A percentile compares a stretch with the other conserved stretches of the same genome.
These are phyloP conservation scores for Paraglomus brasilianum DNA, from an alignment of 192 early-diverging fungal species.

Conservation along the genomic window DNA sequence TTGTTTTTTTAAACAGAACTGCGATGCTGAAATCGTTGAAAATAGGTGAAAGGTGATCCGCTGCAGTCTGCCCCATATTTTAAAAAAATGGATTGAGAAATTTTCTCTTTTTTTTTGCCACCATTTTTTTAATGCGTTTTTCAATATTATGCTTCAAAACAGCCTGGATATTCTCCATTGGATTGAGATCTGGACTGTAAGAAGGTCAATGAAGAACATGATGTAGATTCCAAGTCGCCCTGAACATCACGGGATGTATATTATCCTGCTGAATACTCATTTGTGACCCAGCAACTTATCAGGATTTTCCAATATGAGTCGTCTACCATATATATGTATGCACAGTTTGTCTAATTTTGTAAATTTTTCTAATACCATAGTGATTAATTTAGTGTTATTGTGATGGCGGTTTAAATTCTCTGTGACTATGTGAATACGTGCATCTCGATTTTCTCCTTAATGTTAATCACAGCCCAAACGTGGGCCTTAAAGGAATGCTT, in stretches of 20 bases:
- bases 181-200: constrained; percentile 7
- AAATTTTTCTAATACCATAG: no score
- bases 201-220: constrained; percentile 5
- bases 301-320: neutral
- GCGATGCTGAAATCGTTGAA: no score
- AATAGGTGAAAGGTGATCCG: no score
- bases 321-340: no score
- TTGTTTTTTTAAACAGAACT: no score
- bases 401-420: neutral
- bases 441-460: neutral
- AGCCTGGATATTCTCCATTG: no score
- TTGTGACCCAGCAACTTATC: neutral
- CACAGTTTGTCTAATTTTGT: no score
- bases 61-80: no score
- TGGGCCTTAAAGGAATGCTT: constrained; percentile 8
- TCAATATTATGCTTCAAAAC: constrained; percentile 4
- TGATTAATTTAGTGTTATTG: neutral
- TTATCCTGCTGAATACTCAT: constrained; percentile 6
- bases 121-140: no score
- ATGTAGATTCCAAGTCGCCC: neutral
- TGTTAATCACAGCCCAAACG: constrained; percentile 4
- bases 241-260: constrained; percentile 6
- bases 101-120: no score
- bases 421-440: constrained; percentile 12
- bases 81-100: no score